Percentiles rank a stretch among this genome's conserved stretches.
These are phyloP conservation scores for Phaseolus lunatus DNA, from an alignment of 306 rosid species.

Conservation along the genomic window DNA sequence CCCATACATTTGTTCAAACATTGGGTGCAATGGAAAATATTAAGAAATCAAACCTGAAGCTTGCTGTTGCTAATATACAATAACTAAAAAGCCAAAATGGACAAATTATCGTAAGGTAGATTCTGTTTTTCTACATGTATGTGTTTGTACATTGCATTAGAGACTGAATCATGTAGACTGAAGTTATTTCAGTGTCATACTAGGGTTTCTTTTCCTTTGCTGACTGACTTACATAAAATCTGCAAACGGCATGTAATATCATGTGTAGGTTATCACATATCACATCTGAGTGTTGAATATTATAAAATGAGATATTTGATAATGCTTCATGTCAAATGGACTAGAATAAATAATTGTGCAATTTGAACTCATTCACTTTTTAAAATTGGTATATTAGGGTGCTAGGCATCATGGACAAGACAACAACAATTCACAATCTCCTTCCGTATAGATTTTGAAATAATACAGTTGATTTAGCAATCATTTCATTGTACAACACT, in stretches of 20 bases:
- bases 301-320: not conserved
- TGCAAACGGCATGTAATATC: too few species aligned
- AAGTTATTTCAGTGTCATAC: too few species aligned
- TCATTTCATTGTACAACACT: not conserved
- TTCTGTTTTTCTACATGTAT: not conserved
- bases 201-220: too few species aligned
- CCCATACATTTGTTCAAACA: not conserved
- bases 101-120: not conserved
- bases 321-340: constrained; percentile 10
- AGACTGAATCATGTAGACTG: too few species aligned
- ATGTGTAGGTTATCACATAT: too few species aligned
- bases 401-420: not conserved
- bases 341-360: constrained; percentile 20
- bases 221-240: too few species aligned
- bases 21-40: not conserved
- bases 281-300: too few species aligned
- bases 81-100: not conserved
- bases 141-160: too few species aligned
- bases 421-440: constrained; percentile 3
- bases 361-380: not conserved
- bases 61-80: not conserved
- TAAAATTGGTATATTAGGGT: not conserved
- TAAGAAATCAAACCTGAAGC: constrained; percentile 53
- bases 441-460: constrained; percentile 8
- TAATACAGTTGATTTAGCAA: not conserved